These are phyloP conservation scores for Lindgomyces ingoldianus DNA, from an alignment of 495 filamentous ascomycete species.

Conservation along the genomic window DNA sequence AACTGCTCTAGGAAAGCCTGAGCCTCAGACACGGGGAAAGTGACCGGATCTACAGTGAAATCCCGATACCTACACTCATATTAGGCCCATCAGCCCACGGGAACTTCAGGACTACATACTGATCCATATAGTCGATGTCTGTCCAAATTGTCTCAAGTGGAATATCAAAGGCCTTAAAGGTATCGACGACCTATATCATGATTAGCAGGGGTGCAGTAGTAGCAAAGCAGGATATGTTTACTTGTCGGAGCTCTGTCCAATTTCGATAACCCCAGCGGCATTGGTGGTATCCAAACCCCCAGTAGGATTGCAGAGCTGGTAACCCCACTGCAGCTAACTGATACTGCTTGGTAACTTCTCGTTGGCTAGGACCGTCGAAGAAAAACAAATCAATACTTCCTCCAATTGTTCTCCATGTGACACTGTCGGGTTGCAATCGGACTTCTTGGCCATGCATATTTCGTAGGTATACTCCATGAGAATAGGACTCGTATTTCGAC, in stretches of 20 bases:
- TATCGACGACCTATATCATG: slow-evolving; percentile 62
- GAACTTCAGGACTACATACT: slow-evolving; percentile 32
- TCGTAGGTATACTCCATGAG: slow-evolving; percentile 63
- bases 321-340: slow-evolving; percentile 58
- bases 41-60: slow-evolving; percentile 58
- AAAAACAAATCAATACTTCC: slow-evolving; percentile 66
- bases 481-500: slow-evolving; percentile 60
- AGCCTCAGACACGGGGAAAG: slow-evolving; percentile 54
- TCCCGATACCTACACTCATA: slow-evolving; percentile 44
- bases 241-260: slow-evolving; percentile 56
- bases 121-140: slow-evolving; percentile 51
- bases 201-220: too few species aligned
- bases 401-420: slow-evolving; percentile 75
- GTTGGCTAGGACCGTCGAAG: slow-evolving; percentile 60
- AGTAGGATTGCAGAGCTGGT: slow-evolving; percentile 57
- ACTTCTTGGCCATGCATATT: slow-evolving; percentile 78
- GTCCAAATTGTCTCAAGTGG: slow-evolving; percentile 70
- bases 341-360: slow-evolving; percentile 60
- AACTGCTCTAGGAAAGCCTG: slow-evolving; percentile 64
- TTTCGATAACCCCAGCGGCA: slow-evolving; percentile 67
- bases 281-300: slow-evolving; percentile 64
- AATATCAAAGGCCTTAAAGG: slow-evolving; percentile 61
- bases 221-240: too few species aligned
- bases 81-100: neutral
- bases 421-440: slow-evolving; percentile 60